Conservation (phyloP, 1,139 yeast species). For the Eremothecium gossypii region DNA sequence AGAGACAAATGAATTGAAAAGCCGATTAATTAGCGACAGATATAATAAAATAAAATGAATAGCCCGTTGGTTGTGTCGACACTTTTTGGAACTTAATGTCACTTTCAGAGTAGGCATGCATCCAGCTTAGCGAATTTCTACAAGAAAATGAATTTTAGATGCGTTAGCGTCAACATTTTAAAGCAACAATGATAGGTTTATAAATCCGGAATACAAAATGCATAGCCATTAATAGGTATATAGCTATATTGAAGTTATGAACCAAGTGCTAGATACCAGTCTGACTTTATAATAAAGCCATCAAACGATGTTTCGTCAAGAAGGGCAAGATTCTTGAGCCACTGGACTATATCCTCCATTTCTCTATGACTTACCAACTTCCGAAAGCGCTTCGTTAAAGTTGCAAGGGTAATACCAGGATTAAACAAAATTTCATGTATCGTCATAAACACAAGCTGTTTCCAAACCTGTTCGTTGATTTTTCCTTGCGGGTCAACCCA, state of each 20-base stretch:
- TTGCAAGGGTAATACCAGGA: slow-evolving; percentile 51
- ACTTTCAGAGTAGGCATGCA: not conserved
- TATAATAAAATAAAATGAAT: no score
- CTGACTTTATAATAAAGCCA: slow-evolving; percentile 42
- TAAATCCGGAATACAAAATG: not conserved
- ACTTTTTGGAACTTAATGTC: not conserved
- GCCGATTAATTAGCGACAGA: no score
- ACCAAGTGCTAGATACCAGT: slow-evolving; percentile 40
- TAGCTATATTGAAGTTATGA: not conserved
- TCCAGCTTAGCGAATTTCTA: not conserved
- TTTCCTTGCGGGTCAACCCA: slow-evolving; percentile 67
- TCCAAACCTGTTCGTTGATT: slow-evolving; percentile 54
- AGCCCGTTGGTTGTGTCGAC: not conserved
- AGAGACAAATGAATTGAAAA: no score
- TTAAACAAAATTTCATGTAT: slow-evolving; percentile 45
- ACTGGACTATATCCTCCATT: slow-evolving; percentile 40
- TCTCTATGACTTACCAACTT: slow-evolving; percentile 42
- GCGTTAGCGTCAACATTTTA: no score
- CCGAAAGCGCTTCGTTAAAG: slow-evolving; percentile 34
- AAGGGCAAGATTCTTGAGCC: slow-evolving; percentile 45
- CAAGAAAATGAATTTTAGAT: not conserved
- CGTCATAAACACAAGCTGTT: slow-evolving; percentile 40
- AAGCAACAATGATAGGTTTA: no score
- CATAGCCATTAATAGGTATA: not conserved
- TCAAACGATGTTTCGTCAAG: slow-evolving; percentile 33